Conservation (phyloP, 257 asterid species). For the Gynochthodes officinalis region DNA sequence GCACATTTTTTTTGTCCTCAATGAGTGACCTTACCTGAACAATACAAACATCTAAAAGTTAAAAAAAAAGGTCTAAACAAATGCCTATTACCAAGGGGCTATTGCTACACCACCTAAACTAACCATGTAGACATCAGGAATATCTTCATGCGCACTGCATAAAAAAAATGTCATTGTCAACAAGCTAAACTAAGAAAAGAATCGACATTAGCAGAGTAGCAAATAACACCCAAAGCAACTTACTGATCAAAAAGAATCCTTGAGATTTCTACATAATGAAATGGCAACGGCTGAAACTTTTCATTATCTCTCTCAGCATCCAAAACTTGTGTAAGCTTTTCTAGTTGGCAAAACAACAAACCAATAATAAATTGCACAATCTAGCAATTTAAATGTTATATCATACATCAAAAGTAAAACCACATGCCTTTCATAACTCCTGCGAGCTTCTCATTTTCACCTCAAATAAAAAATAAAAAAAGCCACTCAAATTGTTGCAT, state of each 20-base stretch:
- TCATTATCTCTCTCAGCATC: constrained; percentile 91
- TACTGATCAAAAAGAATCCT: constrained; percentile 92
- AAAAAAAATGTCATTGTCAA: constrained; percentile 21
- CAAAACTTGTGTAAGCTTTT: constrained; percentile 67
- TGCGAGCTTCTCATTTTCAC: neutral
- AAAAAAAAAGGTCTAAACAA: neutral
- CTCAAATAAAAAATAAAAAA: no score
- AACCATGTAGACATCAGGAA: constrained; percentile 83
- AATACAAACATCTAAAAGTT: constrained; percentile 19
- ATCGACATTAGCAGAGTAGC: neutral
- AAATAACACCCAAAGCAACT: constrained; percentile 25
- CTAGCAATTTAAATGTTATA: neutral
- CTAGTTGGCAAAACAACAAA: constrained; percentile 35
- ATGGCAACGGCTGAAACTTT: constrained; percentile 84
- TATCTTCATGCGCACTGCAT: constrained; percentile 83
- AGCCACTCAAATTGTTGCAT: neutral
- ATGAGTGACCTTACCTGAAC: constrained; percentile 82
- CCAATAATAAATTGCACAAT: constrained; percentile 18
- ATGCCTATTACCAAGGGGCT: neutral
- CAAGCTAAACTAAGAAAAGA: constrained; percentile 7
- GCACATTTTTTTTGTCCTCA: constrained; percentile 92
- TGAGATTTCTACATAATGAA: constrained; percentile 92
- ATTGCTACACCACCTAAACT: constrained; percentile 25
- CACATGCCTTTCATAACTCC: neutral
- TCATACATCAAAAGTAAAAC: neutral